Conservation (phyloP, 495 filamentous ascomycete genomes). For the Penicillium daleae region DNA sequence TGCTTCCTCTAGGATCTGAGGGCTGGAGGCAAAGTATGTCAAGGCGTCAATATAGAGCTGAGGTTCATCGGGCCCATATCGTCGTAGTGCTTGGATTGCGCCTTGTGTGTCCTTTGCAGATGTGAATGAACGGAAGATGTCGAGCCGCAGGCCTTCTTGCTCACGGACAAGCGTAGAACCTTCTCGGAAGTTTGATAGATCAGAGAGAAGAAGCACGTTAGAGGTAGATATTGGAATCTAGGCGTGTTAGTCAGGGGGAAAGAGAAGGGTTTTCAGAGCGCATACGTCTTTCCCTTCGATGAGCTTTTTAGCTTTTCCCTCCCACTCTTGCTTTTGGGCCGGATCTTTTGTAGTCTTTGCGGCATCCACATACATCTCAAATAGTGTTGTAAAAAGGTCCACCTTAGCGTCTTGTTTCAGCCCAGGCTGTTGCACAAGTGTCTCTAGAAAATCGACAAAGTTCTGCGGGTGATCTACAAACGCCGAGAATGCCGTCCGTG, state of each 20-base stretch:
- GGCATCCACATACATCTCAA: constrained; percentile 96
- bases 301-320: constrained; percentile 81
- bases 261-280: background rate
- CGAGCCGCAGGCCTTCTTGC: constrained; percentile 86
- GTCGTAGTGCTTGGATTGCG: constrained; percentile 82
- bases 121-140: constrained; percentile 97
- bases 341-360: constrained; percentile 72
- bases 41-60: constrained; percentile 92
- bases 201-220: constrained; percentile 88
- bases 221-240: constrained; percentile 89
- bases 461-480: constrained; percentile 93
- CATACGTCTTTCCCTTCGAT: constrained; percentile 75
- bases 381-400: constrained; percentile 92
- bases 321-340: constrained; percentile 76
- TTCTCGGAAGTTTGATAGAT: constrained; percentile 86
- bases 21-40: constrained; percentile 88
- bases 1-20: constrained; percentile 80
- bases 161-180: constrained; percentile 93
- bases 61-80: constrained; percentile 91
- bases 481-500: constrained; percentile 90
- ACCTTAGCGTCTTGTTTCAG: constrained; percentile 71
- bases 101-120: constrained; percentile 89
- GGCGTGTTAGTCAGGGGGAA: constrained; percentile 21
- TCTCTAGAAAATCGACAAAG: constrained; percentile 90
- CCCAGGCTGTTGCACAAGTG: constrained; percentile 68